Evolutionary conservation across 2,329 filamentous ascomycete species (phyloP), one percentile per base, ranked within the genome.

Genomic region (Pseudogymnoascus sp.): DNA sequence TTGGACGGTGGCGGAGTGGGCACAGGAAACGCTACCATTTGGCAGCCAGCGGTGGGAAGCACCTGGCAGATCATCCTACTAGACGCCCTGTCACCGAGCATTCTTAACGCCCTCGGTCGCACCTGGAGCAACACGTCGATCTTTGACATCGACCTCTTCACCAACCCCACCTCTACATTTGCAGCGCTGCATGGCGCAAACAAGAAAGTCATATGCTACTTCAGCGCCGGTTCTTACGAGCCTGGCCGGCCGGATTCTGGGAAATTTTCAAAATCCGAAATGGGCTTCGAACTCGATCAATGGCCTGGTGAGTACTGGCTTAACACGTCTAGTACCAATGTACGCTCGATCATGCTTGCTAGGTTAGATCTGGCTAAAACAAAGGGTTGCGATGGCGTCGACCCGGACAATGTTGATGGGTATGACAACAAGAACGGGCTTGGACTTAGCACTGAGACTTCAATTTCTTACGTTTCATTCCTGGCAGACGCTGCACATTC

Each of bases 261-360:
- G 28, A 68, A 82, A 4, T 90, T 90, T 69, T 70, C 75, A 5
- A 65, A 77, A 1, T 71, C 74, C 0, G 88, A 90, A 66, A 71
- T 85, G 43, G 88, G 88, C 18, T 78, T 79, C 2, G 73, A 74
- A 4, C 75, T 91, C 4, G 78, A 84, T 11, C 87, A 83, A 4
- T 91, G 88, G 88, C 77, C 78, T 0, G 83, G 82, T 43, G 88
- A 91, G 77, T 79, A 77, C 67, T 91, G 88, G 88, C 70, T 90
- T 16, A 80, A 88, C 63, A 75, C 86, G 18, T 78, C 76, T 56
- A 86, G 83, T 66, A 63, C 75, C 1, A 80, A 78, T 43, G 85
- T 91, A n/a, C 78, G 86, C 7, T 75, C 75, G n/a, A 87, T 90
- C 69, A 90, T 91, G 86, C 75, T 75, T 62, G 70, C 73, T 36